These are phyloP conservation scores for Phytopythium helicoides DNA, from an alignment of 352 stramenopile genomes.

Conservation along the genomic window DNA sequence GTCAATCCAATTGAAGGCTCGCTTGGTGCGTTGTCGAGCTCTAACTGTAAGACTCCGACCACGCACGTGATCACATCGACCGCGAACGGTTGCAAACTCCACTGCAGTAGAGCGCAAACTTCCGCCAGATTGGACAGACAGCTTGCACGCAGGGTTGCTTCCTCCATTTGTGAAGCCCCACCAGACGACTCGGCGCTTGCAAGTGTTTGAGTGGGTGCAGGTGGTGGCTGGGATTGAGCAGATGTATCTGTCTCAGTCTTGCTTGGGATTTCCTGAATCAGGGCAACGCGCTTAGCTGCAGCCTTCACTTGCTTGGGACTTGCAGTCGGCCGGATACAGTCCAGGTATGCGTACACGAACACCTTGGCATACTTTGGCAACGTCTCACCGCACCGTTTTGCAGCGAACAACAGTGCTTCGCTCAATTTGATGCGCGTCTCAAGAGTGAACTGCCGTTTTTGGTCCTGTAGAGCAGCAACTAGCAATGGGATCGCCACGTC, in stretches of 20 bases:
- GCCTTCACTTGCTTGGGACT: constrained; percentile 11
- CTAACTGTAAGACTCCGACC: constrained; percentile 75
- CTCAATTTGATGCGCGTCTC: constrained; percentile 83
- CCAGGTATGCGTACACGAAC: constrained; percentile 80
- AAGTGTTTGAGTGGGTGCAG: background rate
- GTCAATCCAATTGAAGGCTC: background rate
- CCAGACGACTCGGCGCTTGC: constrained; percentile 6
- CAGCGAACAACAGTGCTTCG: constrained; percentile 77
- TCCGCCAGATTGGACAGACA: constrained; percentile 89
- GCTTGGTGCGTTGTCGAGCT: constrained; percentile 34
- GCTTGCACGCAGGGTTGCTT: constrained; percentile 72
- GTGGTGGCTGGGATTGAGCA: background rate
- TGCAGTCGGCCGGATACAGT: constrained; percentile 58
- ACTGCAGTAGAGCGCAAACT: constrained; percentile 70
- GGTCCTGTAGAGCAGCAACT: constrained; percentile 44
- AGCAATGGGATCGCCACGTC: constrained; percentile 68
- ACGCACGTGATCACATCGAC: constrained; percentile 76
- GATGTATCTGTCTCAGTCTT: background rate
- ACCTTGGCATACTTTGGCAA: constrained; percentile 65
- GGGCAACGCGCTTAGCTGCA: constrained; percentile 31
- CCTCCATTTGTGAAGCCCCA: constrained; percentile 25
- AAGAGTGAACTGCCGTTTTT: constrained; percentile 26
- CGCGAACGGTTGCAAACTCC: constrained; percentile 67
- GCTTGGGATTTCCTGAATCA: constrained; percentile 53
- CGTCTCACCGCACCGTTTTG: constrained; percentile 71